Percentiles rank a stretch among this genome's conserved stretches.
phyloP scores from a whole-genome alignment of 2,329 filamentous ascomycete genomes.

The Phoma sp. region DNA sequence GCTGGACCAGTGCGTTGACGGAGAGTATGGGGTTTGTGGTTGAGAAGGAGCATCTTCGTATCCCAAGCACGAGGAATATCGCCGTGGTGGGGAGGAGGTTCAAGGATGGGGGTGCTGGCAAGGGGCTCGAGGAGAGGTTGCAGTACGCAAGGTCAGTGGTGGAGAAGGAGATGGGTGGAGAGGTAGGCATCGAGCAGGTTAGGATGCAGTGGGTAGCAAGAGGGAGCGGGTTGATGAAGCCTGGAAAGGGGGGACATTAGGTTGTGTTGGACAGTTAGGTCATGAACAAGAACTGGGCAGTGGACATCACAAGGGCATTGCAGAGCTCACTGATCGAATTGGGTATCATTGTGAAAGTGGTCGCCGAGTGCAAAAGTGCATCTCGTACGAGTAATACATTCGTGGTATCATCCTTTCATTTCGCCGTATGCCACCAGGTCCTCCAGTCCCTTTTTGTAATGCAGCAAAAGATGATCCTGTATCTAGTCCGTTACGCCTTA shows the following conservation, averaged over 20 bases:
- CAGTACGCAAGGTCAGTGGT: slow-evolving; percentile 69
- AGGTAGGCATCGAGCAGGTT: slow-evolving; percentile 50
- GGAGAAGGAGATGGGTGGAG: slow-evolving; percentile 56
- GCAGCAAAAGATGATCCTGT: slow-evolving; percentile 39
- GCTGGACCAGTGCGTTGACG: slow-evolving; percentile 75
- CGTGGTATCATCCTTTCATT: slow-evolving; percentile 49
- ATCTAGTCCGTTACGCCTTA: slow-evolving; percentile 29
- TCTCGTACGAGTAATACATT: slow-evolving; percentile 41
- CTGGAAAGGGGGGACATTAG: slow-evolving; percentile 53
- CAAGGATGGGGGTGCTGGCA: slow-evolving; percentile 50
- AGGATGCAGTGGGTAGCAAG: slow-evolving; percentile 60
- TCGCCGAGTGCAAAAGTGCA: slow-evolving; percentile 34
- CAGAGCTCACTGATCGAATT: slow-evolving; percentile 37
- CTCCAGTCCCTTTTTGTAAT: slow-evolving; percentile 43
- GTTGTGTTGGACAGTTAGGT: background rate
- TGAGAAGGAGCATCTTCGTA: slow-evolving; percentile 85
- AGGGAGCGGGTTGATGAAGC: slow-evolving; percentile 54
- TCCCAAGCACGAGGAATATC: slow-evolving; percentile 89
- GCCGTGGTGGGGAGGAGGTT: slow-evolving; percentile 72
- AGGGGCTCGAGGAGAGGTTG: slow-evolving; percentile 63
- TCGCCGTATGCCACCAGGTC: slow-evolving; percentile 43
- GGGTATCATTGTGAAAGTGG: slow-evolving; percentile 47
- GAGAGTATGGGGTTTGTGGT: slow-evolving; percentile 74
- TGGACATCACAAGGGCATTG: background rate
- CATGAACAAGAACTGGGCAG: background rate